A percentile compares a stretch with the other conserved stretches of the same genome.
These are phyloP conservation scores for Vitis hybrid DNA, from an alignment of 177 flowering plant genomes.

Conservation along the genomic window DNA sequence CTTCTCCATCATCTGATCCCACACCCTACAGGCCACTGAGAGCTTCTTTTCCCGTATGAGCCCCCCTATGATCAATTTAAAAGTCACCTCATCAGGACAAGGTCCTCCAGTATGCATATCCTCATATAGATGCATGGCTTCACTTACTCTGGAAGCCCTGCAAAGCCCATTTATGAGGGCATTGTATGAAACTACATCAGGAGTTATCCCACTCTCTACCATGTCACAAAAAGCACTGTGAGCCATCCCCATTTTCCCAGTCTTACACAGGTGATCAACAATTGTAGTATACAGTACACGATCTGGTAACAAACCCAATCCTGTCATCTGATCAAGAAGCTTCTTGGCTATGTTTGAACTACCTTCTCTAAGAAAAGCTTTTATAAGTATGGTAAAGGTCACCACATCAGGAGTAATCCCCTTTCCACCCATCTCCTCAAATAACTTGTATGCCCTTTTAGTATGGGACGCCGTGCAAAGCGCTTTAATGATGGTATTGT, in stretches of 20 bases:
- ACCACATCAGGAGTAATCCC: conserved; percentile 70
- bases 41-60: conserved; percentile 65
- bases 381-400: conserved; percentile 77
- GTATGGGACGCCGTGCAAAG: conserved; percentile 46
- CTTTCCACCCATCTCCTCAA: conserved; percentile 70
- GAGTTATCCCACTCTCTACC: conserved; percentile 57
- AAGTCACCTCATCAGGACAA: conserved; percentile 81
- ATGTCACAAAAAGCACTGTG: conserved; percentile 54
- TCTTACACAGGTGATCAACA: conserved; percentile 73
- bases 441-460: conserved; percentile 54
- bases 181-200: conserved; percentile 81
- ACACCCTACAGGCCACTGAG: conserved; percentile 61
- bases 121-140: conserved; percentile 66
- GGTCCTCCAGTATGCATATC: conserved; percentile 59
- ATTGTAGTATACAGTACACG: conserved; percentile 60
- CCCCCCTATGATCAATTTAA: conserved; percentile 74
- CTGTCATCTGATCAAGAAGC: conserved; percentile 69
- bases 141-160: conserved; percentile 54
- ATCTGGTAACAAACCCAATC: conserved; percentile 62
- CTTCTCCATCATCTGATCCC: conserved; percentile 98
- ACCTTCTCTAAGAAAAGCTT: conserved; percentile 68
- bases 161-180: conserved; percentile 82
- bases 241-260: conserved; percentile 59
- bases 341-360: conserved; percentile 53
- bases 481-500: conserved; percentile 73